phyloP scores from a whole-genome alignment of 352 stramenopile species.

The Phytophthora crassamura region DNA sequence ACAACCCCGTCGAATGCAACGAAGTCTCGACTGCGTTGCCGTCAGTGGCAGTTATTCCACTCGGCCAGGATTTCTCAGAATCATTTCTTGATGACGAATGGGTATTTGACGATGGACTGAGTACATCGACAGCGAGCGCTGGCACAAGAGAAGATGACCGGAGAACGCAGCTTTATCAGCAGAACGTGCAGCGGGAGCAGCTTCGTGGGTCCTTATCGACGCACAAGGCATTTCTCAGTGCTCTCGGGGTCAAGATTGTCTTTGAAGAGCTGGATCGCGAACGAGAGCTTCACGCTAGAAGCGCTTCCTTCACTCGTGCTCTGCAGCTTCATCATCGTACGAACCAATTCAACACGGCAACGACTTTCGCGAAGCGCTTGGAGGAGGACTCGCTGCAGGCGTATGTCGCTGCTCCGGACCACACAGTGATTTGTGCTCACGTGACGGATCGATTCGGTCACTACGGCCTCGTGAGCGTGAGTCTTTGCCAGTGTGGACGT shows the following conservation, averaged over 20 bases:
- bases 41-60: slow-evolving; percentile 55
- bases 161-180: slow-evolving; percentile 66
- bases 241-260: slow-evolving; percentile 70
- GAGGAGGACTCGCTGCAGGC: slow-evolving; percentile 32
- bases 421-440: slow-evolving; percentile 53
- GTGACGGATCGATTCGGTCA: slow-evolving; percentile 82
- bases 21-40: slow-evolving; percentile 59
- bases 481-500: slow-evolving; percentile 37
- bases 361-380: slow-evolving; percentile 55
- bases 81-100: slow-evolving; percentile 56
- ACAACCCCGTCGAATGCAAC: slow-evolving; percentile 74
- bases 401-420: slow-evolving; percentile 29
- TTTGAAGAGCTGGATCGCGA: slow-evolving; percentile 52
- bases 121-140: neutral
- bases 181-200: slow-evolving; percentile 52
- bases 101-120: slow-evolving; percentile 51
- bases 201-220: slow-evolving; percentile 40
- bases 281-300: slow-evolving; percentile 23
- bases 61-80: slow-evolving; percentile 44
- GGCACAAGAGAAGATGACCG: slow-evolving; percentile 52
- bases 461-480: slow-evolving; percentile 70
- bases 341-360: slow-evolving; percentile 78
- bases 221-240: slow-evolving; percentile 69
- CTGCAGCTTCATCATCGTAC: slow-evolving; percentile 77
- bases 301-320: slow-evolving; percentile 44